Base-by-base conservation (phyloP, 169 alveolate species). In the Eimeria falciformis region DNA sequence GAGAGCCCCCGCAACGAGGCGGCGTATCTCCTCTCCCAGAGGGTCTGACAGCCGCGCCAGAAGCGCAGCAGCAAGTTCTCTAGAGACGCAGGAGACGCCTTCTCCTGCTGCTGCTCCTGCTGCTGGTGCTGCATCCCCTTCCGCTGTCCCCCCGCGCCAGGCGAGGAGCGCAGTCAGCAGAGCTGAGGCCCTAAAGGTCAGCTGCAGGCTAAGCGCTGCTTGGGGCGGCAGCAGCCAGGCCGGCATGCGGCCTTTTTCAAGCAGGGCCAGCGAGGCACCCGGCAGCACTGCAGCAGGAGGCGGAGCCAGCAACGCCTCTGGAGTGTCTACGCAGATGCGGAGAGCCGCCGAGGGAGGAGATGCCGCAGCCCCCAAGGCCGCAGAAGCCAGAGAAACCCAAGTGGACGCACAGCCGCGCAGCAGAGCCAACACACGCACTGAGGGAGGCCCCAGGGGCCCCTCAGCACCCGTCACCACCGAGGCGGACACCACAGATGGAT, bases 401-500 rank as follows among this genome's bases (percentile, higher is more conserved):
- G 29, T 17, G 7, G 79, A 18, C 18, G 53, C 47, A 27, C 79
- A 68, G 79, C 79, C 79, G 9, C 79, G 79, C 79, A 27, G 79
- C 47, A 27, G 79, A 17, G 50, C 43, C 47, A 7, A 6, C 53
- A 68, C 53, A 23, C 43, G 79, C 53, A 68, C 79, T 50, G 62
- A 9, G 12, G 79, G 79, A 27, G 79, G 47, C 5, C 53, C 47
- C 47, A 33, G 79, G 21, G 47, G 79, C 79, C 43, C 43, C 12
- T 68, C 79, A 11, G 73, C 33, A 18, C 73, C 73, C 73, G 73
- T 62, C 37, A 62, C 78, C 45, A 82, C 90, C 33, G 43, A 37
- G 40, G 83, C 91, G 21, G 83, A 21, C 5, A 84, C 55, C 50
- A 84, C 55, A 0, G 91, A 84, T 1, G 91, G 82, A 37, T 84